Evolutionary conservation across 257 asterid genomes (phyloP), one percentile per base, ranked within the genome.

Genomic region (Apocynum venetum): DNA sequence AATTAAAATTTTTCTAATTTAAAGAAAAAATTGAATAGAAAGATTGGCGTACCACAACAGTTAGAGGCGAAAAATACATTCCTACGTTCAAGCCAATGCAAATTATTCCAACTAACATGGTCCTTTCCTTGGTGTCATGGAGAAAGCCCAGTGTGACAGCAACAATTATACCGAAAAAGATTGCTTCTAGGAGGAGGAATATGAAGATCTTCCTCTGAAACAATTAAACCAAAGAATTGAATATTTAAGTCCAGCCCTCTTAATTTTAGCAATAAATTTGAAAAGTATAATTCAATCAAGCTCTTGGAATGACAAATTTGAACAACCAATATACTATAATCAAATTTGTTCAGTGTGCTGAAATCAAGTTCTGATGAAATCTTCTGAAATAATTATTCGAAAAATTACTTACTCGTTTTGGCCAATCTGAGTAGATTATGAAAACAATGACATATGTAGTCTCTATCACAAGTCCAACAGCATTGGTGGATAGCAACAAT

Each of bases 51-150:
- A 75, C 76, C 76, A 80, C 46, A 55, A 55, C 14, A 0, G 79
- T 74, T 55, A 69, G 17, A 9, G 73, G 73, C 9, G 73, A 44
- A 17, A 43, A 8, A 43, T 69, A 69, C 73, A 69, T 69, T 5
- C 15, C 53, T 8, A 69, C 4, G 55, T 69, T 69, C 0, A 69
- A 19, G 19, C 44, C 38, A 14, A 69, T 8, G 7, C 73, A 69
- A 43, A 69, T 41, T 17, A 20, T 9, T 10, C 73, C 73, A 19
- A 69, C 73, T 7, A 69, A 3, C 38, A 47, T 0, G 0, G 55
- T 17, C 53, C 73, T 69, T 7, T 19, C 10, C 8, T 69, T 44
- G 55, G 51, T 19, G 13, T 3, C 7, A 44, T 69, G 73, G 15
- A 69, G 36, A 43, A 6, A 15, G 0, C 35, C 73, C 13, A 69